A percentile compares a stretch with the other conserved stretches of the same genome.
phyloP scores from a whole-genome alignment of 2,329 filamentous ascomycete species.

The Fusarium scirpi region DNA sequence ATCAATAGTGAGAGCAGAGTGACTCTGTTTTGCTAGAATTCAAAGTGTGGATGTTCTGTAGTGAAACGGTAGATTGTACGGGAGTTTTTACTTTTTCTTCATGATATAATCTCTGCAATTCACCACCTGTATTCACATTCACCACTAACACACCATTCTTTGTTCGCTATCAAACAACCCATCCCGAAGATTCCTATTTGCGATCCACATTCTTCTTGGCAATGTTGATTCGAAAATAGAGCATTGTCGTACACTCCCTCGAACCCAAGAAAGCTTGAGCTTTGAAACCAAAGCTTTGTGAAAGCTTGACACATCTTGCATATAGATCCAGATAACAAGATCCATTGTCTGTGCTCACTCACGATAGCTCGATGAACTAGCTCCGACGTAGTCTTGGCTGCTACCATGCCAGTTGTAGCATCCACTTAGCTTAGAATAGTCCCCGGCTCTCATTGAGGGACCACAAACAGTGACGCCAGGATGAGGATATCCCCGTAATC shows the following conservation, averaged over 20 bases:
- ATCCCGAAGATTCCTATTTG: not conserved
- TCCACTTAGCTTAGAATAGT: not conserved
- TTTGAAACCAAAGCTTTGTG: not conserved
- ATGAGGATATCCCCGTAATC: not conserved
- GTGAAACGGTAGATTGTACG: no score
- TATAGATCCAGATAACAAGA: not conserved
- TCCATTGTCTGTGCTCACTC: not conserved
- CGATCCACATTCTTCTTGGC: not conserved
- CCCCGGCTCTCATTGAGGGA: not conserved
- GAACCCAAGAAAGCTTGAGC: not conserved
- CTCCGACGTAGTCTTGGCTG: not conserved
- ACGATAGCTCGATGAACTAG: not conserved
- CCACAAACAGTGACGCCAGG: not conserved
- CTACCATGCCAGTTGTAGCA: not conserved
- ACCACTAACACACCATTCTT: no score
- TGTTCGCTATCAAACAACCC: accelerated
- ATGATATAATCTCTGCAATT: no score
- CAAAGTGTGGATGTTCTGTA: not conserved
- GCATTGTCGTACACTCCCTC: not conserved
- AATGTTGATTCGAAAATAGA: not conserved
- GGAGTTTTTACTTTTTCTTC: no score
- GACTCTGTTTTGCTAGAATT: no score
- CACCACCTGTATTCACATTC: no score
- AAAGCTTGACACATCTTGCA: not conserved
- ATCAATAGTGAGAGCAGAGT: no score